Evolutionary conservation across 495 filamentous ascomycete species (phyloP), one percentile per base, ranked within the genome.

Genomic region (Chlorociboria aeruginascens): DNA sequence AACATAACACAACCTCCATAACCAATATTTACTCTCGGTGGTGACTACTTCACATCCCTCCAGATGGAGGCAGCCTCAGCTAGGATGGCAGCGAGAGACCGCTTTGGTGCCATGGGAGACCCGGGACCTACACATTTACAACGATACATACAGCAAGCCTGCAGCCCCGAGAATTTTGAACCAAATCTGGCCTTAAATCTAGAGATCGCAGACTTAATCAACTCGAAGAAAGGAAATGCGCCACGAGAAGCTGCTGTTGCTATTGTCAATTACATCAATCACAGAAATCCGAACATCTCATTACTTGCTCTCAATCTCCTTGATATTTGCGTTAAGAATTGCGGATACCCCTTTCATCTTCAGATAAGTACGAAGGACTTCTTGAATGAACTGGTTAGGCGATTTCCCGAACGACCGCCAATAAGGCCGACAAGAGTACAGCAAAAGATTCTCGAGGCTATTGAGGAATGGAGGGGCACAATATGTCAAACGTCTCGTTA

Each of bases 301-400:
- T 69, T 97, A 57, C 74, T 97, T 36, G 93, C 92, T 46, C 74
- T 98, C 61, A 69, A 83, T 76, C 80, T 98, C 45, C 83, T 98
- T 60, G 92, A 98, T 61, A 97, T 97, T 41, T 97, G 89, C 64
- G 92, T 96, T 63, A 98, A 98, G 69, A 98, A 98, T 66, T 98
- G 92, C 78, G 92, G 92, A 57, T 98, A 98, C 66, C 88, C 93
- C 13, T 98, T 98, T 66, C 92, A 98, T 52, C 81, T 98, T 34
- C 92, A 98, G 67, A 96, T 98, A 64, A 86, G 83, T 63, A 97
- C 92, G 48, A 98, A 98, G 64, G 92, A 98, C 57, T 97, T 98
- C 59, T 77, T 98, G 48, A 98, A 97, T 70, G 92, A 98, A 73
- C 82, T 98, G 52, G 92, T 98, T 28, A 82, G 92, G 49, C 76